A percentile compares a stretch with the other conserved stretches of the same genome.
phyloP scores from a whole-genome alignment of 257 asterid genomes.

The Mentha longifolia region DNA sequence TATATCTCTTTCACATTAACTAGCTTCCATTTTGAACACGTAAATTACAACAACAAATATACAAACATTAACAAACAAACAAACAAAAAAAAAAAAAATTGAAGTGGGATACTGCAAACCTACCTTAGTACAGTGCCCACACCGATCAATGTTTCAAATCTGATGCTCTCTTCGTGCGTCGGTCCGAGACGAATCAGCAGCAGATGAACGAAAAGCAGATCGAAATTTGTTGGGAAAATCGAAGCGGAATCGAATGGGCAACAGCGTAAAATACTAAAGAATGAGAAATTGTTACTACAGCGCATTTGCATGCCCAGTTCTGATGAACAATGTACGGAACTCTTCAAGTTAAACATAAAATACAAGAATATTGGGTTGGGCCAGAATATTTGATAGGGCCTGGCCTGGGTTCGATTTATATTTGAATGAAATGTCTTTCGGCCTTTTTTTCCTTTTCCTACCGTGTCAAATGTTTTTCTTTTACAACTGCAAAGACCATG shows the following conservation, averaged over 20 bases:
- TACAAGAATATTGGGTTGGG: neutral
- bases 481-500: too few species aligned
- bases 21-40: too few species aligned
- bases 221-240: neutral
- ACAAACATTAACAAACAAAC: too few species aligned
- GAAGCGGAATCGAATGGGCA: conserved; percentile 18
- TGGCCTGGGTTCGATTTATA: too few species aligned
- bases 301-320: conserved; percentile 2
- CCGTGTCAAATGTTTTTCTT: too few species aligned
- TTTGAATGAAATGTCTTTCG: too few species aligned
- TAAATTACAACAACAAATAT: neutral
- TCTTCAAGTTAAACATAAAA: neutral
- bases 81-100: too few species aligned
- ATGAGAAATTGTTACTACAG: neutral
- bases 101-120: neutral
- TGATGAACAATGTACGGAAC: too few species aligned
- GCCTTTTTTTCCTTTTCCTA: too few species aligned
- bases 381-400: neutral
- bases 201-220: neutral
- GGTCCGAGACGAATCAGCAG: neutral
- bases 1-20: neutral
- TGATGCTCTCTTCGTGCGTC: neutral
- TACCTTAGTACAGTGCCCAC: conserved; percentile 40
- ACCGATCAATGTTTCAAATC: conserved; percentile 20
- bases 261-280: conserved; percentile 2